Base-by-base conservation (phyloP, 2,329 filamentous ascomycete species). In the Xylaria polymorpha region DNA sequence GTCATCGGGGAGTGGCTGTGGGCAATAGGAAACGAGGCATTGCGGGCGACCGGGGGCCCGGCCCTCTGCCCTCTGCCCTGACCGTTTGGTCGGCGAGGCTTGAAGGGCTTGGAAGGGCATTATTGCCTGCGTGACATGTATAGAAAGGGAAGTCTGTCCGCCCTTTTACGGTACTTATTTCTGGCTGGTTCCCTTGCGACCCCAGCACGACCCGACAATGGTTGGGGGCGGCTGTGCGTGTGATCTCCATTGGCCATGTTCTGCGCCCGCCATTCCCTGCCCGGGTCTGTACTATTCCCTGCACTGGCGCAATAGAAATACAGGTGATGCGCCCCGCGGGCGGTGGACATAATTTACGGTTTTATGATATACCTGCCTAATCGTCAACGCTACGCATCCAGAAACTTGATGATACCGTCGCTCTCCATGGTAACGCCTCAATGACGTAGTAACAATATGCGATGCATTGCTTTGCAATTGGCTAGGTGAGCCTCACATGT, bases 1-100 rank as follows among this genome's bases (percentile, higher is more conserved):
- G 39, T 12, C 48, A 59, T 22, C 39, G 68, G 44, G 48, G 48
- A 25, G 64, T 68, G 68, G 68, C 64, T 68, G 64, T 67, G 68
- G 51, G 15, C 37, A 29, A 61, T 25, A 8, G 50, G 14, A 35
- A 44, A 50, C 51, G 60, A 44, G 58, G 58, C 67, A 61, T 32
- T 61, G 57, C 37, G 35, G 20, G 56, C 41, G 15, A 55, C 50
- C 25, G 39, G 41, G 56, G 20, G 4, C 37, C 29, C 41, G 39
- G 5, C 25, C 25, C 25, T 29, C 25, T 29, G 25, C 22, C 44
- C 48, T 10, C n/a, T 20, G 48, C 1, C 53, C 41, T 3, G 1
- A 50, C 8, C 10, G n/a, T 44, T 46, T 22, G 5, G 35, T 35
- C 29, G 25, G 12, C 44, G 56, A 50, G 67, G 58, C 67, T 66